A percentile compares a stretch with the other conserved stretches of the same genome.
Evolutionary conservation across 83 land plant genomes (phyloP).

Genomic region (Thuja plicata): DNA sequence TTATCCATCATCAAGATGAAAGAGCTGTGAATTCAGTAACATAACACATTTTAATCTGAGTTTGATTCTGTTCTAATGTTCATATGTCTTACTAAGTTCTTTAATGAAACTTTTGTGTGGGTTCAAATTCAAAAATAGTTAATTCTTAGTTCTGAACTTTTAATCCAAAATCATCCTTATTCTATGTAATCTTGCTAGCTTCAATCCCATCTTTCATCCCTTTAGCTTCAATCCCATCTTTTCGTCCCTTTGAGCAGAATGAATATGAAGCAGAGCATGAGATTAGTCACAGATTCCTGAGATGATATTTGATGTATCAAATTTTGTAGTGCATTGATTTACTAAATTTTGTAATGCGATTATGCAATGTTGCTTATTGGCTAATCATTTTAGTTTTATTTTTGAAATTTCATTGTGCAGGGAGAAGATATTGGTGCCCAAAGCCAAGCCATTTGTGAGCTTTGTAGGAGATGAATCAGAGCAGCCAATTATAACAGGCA

Average conservation of each 20-base stretch:
- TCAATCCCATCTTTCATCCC: neutral
- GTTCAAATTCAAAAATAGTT: too few species aligned
- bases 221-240: neutral
- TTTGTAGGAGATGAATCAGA: slow-evolving; percentile 37
- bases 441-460: slow-evolving; percentile 52
- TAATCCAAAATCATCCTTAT: neutral
- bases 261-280: neutral
- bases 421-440: slow-evolving; percentile 66
- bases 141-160: too few species aligned
- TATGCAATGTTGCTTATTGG: neutral
- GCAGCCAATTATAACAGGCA: slow-evolving; percentile 46
- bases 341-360: neutral
- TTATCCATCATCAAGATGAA: too few species aligned
- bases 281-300: neutral
- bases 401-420: slow-evolving; percentile 23
- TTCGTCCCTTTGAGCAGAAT: neutral
- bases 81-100: too few species aligned
- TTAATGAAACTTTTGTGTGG: too few species aligned
- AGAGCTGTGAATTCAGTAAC: too few species aligned
- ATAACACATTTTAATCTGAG: too few species aligned
- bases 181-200: neutral
- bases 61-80: too few species aligned
- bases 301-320: too few species aligned
- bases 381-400: neutral
- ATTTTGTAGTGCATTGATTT: neutral